A percentile compares a stretch with the other conserved stretches of the same genome.
Evolutionary conservation across 1,284 basidiomycete species (phyloP).

Genomic region (Apiotrichum sp.): DNA sequence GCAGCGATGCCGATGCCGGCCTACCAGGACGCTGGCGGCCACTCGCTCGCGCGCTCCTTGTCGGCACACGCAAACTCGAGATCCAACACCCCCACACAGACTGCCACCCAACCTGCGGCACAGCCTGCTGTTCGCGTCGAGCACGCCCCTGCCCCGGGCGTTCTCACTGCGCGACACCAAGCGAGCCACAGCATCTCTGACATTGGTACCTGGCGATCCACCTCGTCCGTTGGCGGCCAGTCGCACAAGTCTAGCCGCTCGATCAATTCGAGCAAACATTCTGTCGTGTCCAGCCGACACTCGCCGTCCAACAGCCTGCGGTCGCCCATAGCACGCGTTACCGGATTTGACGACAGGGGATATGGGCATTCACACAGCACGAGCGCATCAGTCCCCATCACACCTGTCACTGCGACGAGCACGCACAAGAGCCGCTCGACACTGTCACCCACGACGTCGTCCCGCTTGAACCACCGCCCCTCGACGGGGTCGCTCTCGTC

Average conservation of each 20-base stretch:
- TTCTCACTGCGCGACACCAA: constrained; percentile 9
- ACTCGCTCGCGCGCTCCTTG: constrained; percentile 2
- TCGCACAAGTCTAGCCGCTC: background rate
- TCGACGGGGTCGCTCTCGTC: constrained; percentile 7
- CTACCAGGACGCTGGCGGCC: background rate
- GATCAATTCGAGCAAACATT: background rate
- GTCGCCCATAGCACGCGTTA: background rate
- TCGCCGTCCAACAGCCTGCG: background rate
- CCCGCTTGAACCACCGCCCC: background rate
- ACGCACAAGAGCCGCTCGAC: background rate
- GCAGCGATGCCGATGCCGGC: background rate
- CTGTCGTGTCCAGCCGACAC: background rate
- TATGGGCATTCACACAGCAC: background rate
- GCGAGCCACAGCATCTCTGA: constrained; percentile 9
- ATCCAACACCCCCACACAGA: constrained; percentile 2
- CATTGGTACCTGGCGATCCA: background rate
- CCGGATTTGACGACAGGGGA: background rate
- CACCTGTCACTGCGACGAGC: background rate
- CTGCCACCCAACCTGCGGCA: background rate
- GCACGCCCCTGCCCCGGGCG: constrained; percentile 7
- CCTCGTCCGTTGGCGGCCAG: background rate
- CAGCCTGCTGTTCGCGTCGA: background rate
- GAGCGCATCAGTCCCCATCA: background rate
- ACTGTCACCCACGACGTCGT: background rate
- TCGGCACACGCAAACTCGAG: constrained; percentile 4